Base-by-base conservation (phyloP, 2,329 filamentous ascomycete genomes). In the Fusarium robinianum region DNA sequence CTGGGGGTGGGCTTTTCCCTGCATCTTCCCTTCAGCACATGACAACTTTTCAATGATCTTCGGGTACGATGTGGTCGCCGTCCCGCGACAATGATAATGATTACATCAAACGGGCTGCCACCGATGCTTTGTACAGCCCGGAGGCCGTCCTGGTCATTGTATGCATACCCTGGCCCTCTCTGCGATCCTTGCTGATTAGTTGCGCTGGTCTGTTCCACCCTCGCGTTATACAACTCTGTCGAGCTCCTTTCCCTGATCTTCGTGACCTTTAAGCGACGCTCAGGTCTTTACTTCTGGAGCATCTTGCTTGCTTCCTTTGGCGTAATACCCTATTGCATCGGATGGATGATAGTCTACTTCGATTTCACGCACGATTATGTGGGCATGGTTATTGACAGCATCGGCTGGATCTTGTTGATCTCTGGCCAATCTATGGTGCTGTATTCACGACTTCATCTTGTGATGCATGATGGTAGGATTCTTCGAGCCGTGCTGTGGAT, bases 401-500 rank as follows among this genome's bases (percentile, higher is more conserved):
- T 52, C 5, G 60, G 59, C 10, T 65, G 63, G 63, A 51, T 58
- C 4, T 52, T 44, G 3, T 81, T 84, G 77, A 74, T 84, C 1
- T 81, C 79, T 3, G 81, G 80, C 1, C 79, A 83, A 57, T 75
- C 76, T 0, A 53, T 83, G 6, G 80, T 85, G 2, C 67, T 85
- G 2, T 85, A 80, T 66, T 84, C 80, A 3, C 74, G 81, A 3
- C 71, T 85, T 1, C 79, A 84, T 56, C 69, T 85, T 3, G 72
- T 85, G 10, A 67, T 80, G 3, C 72, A 72, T 12, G 76, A 79
- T 69, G 38, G 71, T 5, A 63, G 64, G 3, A 63, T 74, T 7
- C 67, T 83, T 1, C 71, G 70, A 4, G 69, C 70, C 7, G 74
- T 80, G 0, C 68, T 82, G 2, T 68, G 57, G 47, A 80, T 84